Evolutionary conservation across 2,329 filamentous ascomycete genomes (phyloP).

Genomic region (Aspergillus sclerotialis): DNA sequence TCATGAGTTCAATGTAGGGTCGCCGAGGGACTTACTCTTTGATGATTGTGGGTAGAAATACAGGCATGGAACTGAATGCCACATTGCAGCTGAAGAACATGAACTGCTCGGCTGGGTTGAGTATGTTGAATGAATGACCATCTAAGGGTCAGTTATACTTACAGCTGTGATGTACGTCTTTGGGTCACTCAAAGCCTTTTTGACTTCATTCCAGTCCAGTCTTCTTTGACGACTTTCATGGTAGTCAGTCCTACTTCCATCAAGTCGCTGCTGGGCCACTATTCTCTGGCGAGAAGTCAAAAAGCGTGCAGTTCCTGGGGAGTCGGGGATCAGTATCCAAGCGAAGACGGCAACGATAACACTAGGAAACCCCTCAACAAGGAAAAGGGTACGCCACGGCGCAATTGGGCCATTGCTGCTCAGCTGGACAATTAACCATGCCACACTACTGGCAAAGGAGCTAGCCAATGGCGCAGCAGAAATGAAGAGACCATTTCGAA

Average conservation of each 20-base stretch:
- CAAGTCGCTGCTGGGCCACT: conserved; percentile 64
- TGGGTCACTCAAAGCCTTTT: conserved; percentile 56
- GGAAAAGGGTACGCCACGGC: conserved; percentile 77
- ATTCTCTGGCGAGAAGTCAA: conserved; percentile 58
- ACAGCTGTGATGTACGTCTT: conserved; percentile 66
- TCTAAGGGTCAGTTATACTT: conserved; percentile 12
- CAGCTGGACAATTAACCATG: conserved; percentile 66
- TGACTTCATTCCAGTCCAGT: conserved; percentile 51
- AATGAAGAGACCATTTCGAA: conserved; percentile 79
- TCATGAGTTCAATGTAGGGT: neutral
- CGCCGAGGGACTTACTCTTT: conserved; percentile 38
- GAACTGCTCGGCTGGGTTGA: conserved; percentile 27
- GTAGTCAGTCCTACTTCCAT: conserved; percentile 39
- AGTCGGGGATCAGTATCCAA: conserved; percentile 70
- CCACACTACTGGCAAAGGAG: conserved; percentile 68
- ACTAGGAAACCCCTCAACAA: conserved; percentile 79
- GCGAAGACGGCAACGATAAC: conserved; percentile 67
- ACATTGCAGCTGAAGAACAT: conserved; percentile 89
- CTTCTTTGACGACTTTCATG: conserved; percentile 25
- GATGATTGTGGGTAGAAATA: conserved; percentile 79
- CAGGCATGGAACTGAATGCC: conserved; percentile 78
- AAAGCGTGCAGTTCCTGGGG: conserved; percentile 59
- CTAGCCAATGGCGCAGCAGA: conserved; percentile 60
- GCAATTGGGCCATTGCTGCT: conserved; percentile 62
- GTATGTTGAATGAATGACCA: neutral